These are phyloP conservation scores for Backusella parvicylindrica DNA, from an alignment of 192 early-diverging fungal genomes.

Conservation along the genomic window DNA sequence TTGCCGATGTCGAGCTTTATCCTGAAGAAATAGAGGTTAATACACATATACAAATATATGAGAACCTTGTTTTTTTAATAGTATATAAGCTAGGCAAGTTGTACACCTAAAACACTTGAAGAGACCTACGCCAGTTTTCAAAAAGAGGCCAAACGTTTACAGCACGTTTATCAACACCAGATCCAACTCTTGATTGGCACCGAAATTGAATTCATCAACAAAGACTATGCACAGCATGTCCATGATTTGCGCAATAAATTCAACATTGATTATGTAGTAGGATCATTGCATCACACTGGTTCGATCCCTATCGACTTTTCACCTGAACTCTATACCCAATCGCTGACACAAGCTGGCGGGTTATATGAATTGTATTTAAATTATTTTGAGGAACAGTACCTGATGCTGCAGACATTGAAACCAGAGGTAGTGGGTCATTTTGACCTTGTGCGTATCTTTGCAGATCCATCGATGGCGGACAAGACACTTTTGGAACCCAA, in stretches of 20 bases:
- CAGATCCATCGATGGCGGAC: slow-evolving; percentile 25
- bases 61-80: too few species aligned
- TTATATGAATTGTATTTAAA: slow-evolving; percentile 53
- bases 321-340: slow-evolving; percentile 49
- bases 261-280: slow-evolving; percentile 83
- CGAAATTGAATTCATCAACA: slow-evolving; percentile 86
- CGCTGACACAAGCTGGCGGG: slow-evolving; percentile 27
- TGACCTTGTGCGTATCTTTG: slow-evolving; percentile 88
- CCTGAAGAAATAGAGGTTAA: slow-evolving; percentile 75
- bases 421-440: slow-evolving; percentile 95
- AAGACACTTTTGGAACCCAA: slow-evolving; percentile 18
- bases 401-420: slow-evolving; percentile 65
- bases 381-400: slow-evolving; percentile 90
- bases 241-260: slow-evolving; percentile 42
- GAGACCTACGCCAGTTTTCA: slow-evolving; percentile 66
- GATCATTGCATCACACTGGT: slow-evolving; percentile 88
- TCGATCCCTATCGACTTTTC: slow-evolving; percentile 85
- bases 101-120: slow-evolving; percentile 61
- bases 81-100: slow-evolving; percentile 47
- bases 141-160: slow-evolving; percentile 68
- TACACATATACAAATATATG: too few species aligned
- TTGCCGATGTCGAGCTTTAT: slow-evolving; percentile 75
- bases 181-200: slow-evolving; percentile 78
- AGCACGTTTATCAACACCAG: slow-evolving; percentile 58
- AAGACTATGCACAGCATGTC: slow-evolving; percentile 45